Conservation (phyloP, 78 protist species). For the Speleostelium caveatum region DNA sequence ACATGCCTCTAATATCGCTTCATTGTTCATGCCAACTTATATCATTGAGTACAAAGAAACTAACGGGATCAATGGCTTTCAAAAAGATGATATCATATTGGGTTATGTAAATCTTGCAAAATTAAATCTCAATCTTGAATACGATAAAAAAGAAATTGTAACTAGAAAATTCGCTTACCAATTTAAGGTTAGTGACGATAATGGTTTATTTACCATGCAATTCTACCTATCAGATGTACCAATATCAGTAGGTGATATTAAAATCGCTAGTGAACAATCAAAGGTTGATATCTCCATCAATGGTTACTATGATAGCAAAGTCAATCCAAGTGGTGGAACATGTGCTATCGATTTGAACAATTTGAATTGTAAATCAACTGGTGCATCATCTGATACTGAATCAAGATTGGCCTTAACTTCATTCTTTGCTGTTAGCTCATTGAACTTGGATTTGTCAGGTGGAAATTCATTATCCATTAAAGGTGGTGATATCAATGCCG, state of each 20-base stretch:
- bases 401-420: slow-evolving; percentile 48
- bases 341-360: not conserved
- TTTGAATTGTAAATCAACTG: slow-evolving; percentile 35
- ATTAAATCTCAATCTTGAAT: no score
- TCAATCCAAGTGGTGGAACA: not conserved
- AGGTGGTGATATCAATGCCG: not conserved
- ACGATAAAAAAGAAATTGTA: no score
- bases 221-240: slow-evolving; percentile 33
- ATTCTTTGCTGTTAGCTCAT: not conserved
- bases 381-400: slow-evolving; percentile 35
- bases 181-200: no score
- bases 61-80: slow-evolving; percentile 27
- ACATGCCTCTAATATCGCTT: not conserved
- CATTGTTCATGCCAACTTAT: slow-evolving; percentile 14
- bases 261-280: slow-evolving; percentile 21
- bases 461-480: not conserved
- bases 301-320: slow-evolving; percentile 20
- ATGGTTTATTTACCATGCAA: not conserved
- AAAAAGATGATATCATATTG: not conserved
- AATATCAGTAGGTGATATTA: not conserved
- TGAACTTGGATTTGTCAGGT: not conserved
- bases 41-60: slow-evolving; percentile 53
- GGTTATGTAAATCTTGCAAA: no score
- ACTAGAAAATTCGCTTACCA: no score
- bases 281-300: slow-evolving; percentile 37